phyloP scores from a whole-genome alignment of 495 filamentous ascomycete genomes.

The Pseudotulostoma volvatum region DNA sequence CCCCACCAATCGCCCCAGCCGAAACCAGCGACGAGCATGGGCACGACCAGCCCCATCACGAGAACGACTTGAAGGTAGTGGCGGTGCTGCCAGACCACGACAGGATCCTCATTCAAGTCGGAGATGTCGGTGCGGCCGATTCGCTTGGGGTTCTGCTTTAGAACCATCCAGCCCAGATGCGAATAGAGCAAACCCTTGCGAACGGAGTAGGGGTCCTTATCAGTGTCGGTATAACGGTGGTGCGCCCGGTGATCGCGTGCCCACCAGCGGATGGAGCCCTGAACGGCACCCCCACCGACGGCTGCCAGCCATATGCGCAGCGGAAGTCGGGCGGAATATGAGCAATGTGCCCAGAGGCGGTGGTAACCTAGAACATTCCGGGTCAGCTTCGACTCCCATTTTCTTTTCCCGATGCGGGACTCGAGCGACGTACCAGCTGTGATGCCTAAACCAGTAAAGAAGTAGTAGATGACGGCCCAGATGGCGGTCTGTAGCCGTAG shows the following conservation, averaged over 20 bases:
- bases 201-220: constrained; percentile 97
- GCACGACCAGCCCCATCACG: constrained; percentile 75
- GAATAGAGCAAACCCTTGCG: constrained; percentile 96
- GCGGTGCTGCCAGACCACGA: constrained; percentile 89
- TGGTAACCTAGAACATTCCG: constrained; percentile 47
- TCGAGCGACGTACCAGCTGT: constrained; percentile 53
- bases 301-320: constrained; percentile 86
- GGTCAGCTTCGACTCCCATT: constrained; percentile 13
- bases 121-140: constrained; percentile 94
- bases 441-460: constrained; percentile 78
- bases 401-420: constrained; percentile 9
- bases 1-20: constrained; percentile 83
- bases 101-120: constrained; percentile 85
- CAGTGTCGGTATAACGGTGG: constrained; percentile 97
- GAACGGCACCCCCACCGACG: constrained; percentile 84
- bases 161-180: constrained; percentile 86
- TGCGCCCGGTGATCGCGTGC: constrained; percentile 90
- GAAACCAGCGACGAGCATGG: constrained; percentile 68
- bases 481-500: constrained; percentile 57
- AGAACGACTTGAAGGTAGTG: constrained; percentile 83
- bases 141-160: constrained; percentile 87
- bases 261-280: constrained; percentile 97
- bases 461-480: constrained; percentile 81
- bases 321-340: constrained; percentile 77
- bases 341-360: constrained; percentile 87